Evolutionary conservation across 768 basidiomycete genomes (phyloP), one percentile per base, ranked within the genome.

Genomic region (Lentinula aciculospora): DNA sequence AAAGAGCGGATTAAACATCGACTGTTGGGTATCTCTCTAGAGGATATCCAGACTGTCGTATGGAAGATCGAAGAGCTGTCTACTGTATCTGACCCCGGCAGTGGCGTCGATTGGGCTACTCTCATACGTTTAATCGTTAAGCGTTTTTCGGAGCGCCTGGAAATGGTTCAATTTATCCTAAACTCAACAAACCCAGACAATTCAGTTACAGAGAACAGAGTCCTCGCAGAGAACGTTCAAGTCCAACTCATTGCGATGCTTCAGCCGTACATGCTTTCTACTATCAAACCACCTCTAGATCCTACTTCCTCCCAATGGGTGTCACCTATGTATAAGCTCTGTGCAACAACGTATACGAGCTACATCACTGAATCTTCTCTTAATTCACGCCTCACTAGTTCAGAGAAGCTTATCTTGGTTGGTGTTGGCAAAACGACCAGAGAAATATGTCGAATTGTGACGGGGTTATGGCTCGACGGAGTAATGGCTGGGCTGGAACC

Each of bases 61-160:
- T 32, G 27, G 15, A 66, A 64, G 19, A 66, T 80, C 13, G 63
- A 65, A 9, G 63, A 65, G 0, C 60, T 68, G 12, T 60, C 76
- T 12, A 56, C 61, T 8, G 53, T 59, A 2, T 44, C 61, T 17
- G 47, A 34, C 2, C 34, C 37, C 25, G n/a, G 61, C 13, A 64
- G 62, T 17, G 70, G 69, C 0, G 55, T 80, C 2, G 77, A 81
- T 61, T 81, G 80, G 80, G 63, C 61, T n/a, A 68, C 69, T 3
- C 65, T 78, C 31, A 61, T 71, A 13, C 67, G 69, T 4, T 67
- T 72, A 34, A 65, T 81, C 17, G 66, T 70, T 2, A 70, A 79
- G 42, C 74, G 78, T 7, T 77, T 75, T 49, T 69, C 68, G 4
- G 72, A 70, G 13, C 66, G 80, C 21, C 65, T 82, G 13, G 75